Percentiles rank a stretch among this genome's conserved stretches.
Evolutionary conservation across 257 asterid species (phyloP).

Genomic region (Jacaranda copaia): DNA sequence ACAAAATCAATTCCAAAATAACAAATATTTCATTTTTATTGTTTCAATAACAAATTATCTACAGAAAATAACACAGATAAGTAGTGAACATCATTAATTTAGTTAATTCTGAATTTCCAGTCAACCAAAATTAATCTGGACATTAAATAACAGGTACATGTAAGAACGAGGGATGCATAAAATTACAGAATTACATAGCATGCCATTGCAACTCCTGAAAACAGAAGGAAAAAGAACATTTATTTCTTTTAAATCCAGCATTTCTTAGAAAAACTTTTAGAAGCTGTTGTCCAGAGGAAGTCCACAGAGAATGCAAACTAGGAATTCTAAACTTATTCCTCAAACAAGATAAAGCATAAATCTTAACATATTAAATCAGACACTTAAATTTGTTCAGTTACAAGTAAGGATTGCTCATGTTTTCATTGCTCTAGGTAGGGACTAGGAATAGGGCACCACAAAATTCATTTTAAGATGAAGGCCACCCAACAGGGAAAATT

Average conservation of each 20-base stretch:
- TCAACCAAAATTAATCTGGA: not conserved
- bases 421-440: not conserved
- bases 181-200: not conserved
- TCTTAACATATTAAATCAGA: not conserved
- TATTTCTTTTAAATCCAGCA: slow-evolving; percentile 10
- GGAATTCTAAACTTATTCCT: slow-evolving; percentile 2
- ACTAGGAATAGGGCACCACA: not conserved
- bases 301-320: slow-evolving; percentile 13
- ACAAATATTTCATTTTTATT: not conserved
- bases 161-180: not conserved
- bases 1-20: not conserved
- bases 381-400: slow-evolving; percentile 4
- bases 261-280: slow-evolving; percentile 1
- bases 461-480: not conserved
- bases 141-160: not conserved
- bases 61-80: not conserved
- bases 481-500: not conserved
- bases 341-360: slow-evolving; percentile 15
- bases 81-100: not conserved
- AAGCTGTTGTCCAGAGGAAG: slow-evolving; percentile 16
- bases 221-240: not conserved
- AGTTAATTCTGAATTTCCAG: not conserved
- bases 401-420: slow-evolving; percentile 18
- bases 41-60: not conserved
- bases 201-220: not conserved